Percentiles rank a stretch among this genome's conserved stretches.
Evolutionary conservation across 306 rosid species (phyloP).

Genomic region (Castanopsis chinensis): DNA sequence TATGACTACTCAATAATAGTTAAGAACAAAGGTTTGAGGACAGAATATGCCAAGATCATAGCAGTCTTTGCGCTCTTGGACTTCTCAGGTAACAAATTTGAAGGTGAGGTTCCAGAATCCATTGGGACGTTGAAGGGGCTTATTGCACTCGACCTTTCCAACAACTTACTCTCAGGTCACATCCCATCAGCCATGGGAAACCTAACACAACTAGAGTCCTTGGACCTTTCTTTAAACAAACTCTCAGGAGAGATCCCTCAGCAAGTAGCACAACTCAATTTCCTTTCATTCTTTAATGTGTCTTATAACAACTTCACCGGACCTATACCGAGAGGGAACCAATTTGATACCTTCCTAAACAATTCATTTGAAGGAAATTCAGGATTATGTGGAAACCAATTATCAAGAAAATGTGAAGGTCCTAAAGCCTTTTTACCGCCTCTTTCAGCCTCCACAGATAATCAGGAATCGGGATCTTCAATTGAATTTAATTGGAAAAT

Average conservation of each 20-base stretch:
- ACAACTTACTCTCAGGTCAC: background rate
- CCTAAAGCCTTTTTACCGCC: background rate
- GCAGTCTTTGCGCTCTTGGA: background rate
- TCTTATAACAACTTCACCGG: background rate
- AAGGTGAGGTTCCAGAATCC: background rate
- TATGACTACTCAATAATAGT: background rate
- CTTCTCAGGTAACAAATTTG: background rate
- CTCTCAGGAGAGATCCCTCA: background rate
- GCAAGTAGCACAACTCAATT: background rate
- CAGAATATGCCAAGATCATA: no score
- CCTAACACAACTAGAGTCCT: background rate
- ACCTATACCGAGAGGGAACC: background rate
- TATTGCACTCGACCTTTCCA: background rate
- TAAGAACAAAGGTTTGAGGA: background rate
- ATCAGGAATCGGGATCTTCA: background rate
- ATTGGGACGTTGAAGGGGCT: background rate
- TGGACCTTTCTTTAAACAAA: background rate
- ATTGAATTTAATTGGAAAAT: slow-evolving; percentile 10
- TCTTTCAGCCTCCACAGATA: background rate
- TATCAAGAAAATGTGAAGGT: slow-evolving; percentile 15
- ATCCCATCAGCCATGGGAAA: background rate
- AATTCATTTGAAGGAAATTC: slow-evolving; percentile 10
- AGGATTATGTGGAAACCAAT: slow-evolving; percentile 16
- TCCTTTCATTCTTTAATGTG: background rate
- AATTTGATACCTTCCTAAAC: slow-evolving; percentile 1